Conservation (phyloP, 2,329 filamentous ascomycete species). For the Nigrograna mackinnonii region DNA sequence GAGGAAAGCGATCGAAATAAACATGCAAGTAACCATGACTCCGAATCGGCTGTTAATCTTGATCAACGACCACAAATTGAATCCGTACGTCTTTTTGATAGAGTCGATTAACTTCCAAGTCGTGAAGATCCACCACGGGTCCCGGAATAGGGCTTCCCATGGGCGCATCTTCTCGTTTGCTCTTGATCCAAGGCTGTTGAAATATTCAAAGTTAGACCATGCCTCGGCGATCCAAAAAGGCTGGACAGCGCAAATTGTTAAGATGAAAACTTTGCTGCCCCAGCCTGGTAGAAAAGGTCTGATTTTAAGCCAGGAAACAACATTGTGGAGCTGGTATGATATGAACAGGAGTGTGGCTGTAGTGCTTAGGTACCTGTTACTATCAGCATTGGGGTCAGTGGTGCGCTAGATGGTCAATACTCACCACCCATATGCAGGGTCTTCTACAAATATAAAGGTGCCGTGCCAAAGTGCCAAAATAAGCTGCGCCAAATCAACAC, state of each 20-base stretch:
- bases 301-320: slow-evolving; percentile 40
- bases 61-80: slow-evolving; percentile 26
- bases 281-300: slow-evolving; percentile 34
- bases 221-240: slow-evolving; percentile 40
- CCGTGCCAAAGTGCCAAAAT: slow-evolving; percentile 41
- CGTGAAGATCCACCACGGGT: slow-evolving; percentile 42
- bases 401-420: background rate
- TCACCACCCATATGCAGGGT: slow-evolving; percentile 35
- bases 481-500: slow-evolving; percentile 13
- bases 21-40: slow-evolving; percentile 38
- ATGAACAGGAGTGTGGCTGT: slow-evolving; percentile 39
- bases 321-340: slow-evolving; percentile 39
- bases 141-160: slow-evolving; percentile 34
- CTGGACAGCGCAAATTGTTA: slow-evolving; percentile 32
- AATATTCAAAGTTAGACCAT: slow-evolving; percentile 41
- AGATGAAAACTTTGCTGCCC: slow-evolving; percentile 38
- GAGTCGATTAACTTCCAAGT: slow-evolving; percentile 34
- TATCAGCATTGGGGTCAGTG: background rate
- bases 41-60: slow-evolving; percentile 34
- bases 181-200: slow-evolving; percentile 33
- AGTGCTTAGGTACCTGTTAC: slow-evolving; percentile 26
- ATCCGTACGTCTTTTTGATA: slow-evolving; percentile 37
- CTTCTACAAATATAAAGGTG: slow-evolving; percentile 36
- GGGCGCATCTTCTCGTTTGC: slow-evolving; percentile 32
- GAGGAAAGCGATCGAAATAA: slow-evolving; percentile 33